phyloP scores from a whole-genome alignment of 2,329 filamentous ascomycete genomes.

The Trichoderma guizhouense region DNA sequence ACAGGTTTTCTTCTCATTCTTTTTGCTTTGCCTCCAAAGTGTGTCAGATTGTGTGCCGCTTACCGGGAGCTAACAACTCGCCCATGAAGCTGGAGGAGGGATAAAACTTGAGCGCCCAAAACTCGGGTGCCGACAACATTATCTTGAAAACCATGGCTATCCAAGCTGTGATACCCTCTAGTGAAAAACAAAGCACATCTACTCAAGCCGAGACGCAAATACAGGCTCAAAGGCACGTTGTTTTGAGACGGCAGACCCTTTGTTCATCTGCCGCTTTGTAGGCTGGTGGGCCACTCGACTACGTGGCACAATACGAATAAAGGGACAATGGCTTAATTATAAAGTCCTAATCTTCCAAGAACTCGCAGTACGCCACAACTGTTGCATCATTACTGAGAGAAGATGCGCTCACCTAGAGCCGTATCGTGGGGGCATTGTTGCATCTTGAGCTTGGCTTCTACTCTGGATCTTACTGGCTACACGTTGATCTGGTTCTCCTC shows the following conservation, averaged over 20 bases:
- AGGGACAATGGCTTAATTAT: not conserved
- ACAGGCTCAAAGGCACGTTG: not conserved
- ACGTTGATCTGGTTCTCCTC: not conserved
- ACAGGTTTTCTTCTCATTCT: not conserved
- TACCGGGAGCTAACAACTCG: not conserved
- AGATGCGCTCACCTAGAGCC: not conserved
- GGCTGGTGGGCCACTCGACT: not conserved
- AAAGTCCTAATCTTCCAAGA: not conserved
- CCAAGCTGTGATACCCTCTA: slow-evolving; percentile 14
- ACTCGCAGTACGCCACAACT: not conserved
- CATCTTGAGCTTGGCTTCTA: not conserved
- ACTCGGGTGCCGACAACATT: slow-evolving; percentile 12
- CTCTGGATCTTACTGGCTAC: not conserved
- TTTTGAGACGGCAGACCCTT: not conserved
- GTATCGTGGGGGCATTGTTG: not conserved
- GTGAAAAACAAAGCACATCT: not conserved
- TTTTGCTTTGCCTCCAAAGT: not conserved
- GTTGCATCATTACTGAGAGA: not conserved
- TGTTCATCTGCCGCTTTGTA: not conserved
- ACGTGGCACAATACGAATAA: not conserved
- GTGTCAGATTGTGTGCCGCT: not conserved
- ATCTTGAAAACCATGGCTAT: slow-evolving; percentile 9
- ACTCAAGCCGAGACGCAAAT: not conserved
- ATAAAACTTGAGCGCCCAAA: not conserved
- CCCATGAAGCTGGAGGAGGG: not conserved